Conservation (phyloP, 345 rosid genomes). For the Moricandia arvensis region DNA sequence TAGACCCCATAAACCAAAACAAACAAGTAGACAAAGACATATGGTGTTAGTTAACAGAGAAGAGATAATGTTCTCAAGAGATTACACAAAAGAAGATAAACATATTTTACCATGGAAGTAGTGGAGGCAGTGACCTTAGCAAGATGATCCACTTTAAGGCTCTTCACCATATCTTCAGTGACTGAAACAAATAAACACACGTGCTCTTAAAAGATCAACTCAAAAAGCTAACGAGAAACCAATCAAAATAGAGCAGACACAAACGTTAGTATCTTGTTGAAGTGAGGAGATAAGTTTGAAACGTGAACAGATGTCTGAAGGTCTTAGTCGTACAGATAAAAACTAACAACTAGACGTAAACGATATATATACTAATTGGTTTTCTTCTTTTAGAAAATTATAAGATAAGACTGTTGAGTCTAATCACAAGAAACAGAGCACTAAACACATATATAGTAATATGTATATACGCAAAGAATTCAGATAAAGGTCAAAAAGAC, state of each 20-base stretch:
- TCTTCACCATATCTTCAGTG: conserved; percentile 40
- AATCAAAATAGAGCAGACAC: conserved; percentile 2
- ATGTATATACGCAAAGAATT: background rate
- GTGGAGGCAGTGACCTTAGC: conserved; percentile 31
- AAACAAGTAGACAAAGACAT: background rate
- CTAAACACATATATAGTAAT: too few relatives aligned
- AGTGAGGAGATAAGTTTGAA: conserved; percentile 24
- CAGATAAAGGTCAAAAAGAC: conserved; percentile 26
- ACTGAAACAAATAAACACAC: conserved; percentile 29
- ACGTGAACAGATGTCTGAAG: conserved; percentile 39
- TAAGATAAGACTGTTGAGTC: conserved; percentile 25
- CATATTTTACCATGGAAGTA: conserved; percentile 33
- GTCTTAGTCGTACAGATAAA: conserved; percentile 36
- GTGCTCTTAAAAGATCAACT: background rate
- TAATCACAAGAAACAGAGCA: conserved; percentile 15
- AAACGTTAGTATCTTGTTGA: background rate
- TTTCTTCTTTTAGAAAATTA: background rate
- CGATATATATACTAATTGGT: background rate
- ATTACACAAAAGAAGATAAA: background rate
- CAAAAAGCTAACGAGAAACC: background rate
- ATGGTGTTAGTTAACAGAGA: background rate
- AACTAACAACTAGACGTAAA: conserved; percentile 25
- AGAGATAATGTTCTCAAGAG: background rate
- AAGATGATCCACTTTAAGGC: conserved; percentile 40
- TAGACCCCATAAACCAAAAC: background rate